Base-by-base conservation (phyloP, 164 flowering plant species). In the Platanus orientalis region DNA sequence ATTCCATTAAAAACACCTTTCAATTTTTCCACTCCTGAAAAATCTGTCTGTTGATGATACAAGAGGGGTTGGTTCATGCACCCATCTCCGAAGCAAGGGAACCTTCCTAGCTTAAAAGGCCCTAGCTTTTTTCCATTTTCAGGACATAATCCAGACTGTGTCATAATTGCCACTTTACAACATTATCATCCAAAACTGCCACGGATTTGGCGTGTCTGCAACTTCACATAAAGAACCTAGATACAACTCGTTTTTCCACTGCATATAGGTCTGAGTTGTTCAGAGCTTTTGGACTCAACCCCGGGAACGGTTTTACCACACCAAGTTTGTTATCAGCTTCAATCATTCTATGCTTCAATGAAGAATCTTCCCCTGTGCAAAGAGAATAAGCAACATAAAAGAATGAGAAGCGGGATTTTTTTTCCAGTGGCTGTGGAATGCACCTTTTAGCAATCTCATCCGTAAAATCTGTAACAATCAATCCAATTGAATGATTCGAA, bases 171-270 rank as follows among this genome's bases (percentile, higher is more conserved):
- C 92, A 67, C 85, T 89, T 64, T 89, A 87, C 23, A 89, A 69
- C 96, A 87, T 89, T 17, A 89, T 69, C 89, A 84, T 87, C 96
- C 96, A 89, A 65, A 83, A 89, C 4, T 83, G n/a, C n/a, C n/a
- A n/a, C n/a, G n/a, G n/a, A n/a, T n/a, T n/a, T n/a, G n/a, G n/a
- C n/a, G n/a, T n/a, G 76, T 78, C 86, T 20, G 30, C 13, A 28
- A 81, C 82, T 71, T 84, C 70, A 66, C 92, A 86, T 19, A 80
- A 48, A 25, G 84, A 78, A 30, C 84, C 89, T 57, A 84, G 53
- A 62, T 82, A 84, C 0, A 73, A 30, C 60, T 86, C 85, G n/a
- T 62, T 86, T 86, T 65, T 77, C 64, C 4, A 52, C 82, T 32
- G 89, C 87, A 61, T 86, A 86, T 19, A 78, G 76, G 67, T 86